Evolutionary conservation across 1,139 yeast genomes (phyloP).

Genomic region (Lizanozyma gosingica): DNA sequence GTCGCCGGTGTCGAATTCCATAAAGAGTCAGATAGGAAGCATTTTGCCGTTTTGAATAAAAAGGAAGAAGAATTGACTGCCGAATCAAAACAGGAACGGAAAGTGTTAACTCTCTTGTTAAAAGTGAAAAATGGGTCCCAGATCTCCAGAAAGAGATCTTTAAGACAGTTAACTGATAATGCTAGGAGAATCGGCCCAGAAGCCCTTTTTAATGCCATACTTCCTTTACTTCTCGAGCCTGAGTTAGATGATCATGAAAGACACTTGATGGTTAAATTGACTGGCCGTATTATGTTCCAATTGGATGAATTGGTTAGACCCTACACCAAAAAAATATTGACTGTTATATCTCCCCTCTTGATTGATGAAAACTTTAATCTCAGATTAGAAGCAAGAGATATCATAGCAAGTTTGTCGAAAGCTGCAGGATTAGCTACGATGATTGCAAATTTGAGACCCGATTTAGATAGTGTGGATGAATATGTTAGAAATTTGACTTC

Average conservation of each 20-base stretch:
- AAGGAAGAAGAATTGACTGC: constrained; percentile 22
- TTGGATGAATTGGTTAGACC: constrained; percentile 64
- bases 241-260: constrained; percentile 75
- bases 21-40: constrained; percentile 62
- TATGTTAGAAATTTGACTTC: constrained; percentile 72
- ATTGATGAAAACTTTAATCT: constrained; percentile 72
- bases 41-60: constrained; percentile 52
- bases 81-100: constrained; percentile 52
- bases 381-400: constrained; percentile 72
- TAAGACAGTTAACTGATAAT: constrained; percentile 58
- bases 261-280: constrained; percentile 67
- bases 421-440: constrained; percentile 80
- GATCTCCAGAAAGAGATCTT: constrained; percentile 55
- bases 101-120: constrained; percentile 55
- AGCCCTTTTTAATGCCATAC: constrained; percentile 53
- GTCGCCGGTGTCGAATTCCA: constrained; percentile 56
- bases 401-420: constrained; percentile 63
- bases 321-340: constrained; percentile 60
- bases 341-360: constrained; percentile 70
- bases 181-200: constrained; percentile 65
- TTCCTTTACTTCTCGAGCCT: constrained; percentile 70
- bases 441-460: constrained; percentile 71
- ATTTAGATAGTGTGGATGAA: constrained; percentile 77
- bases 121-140: constrained; percentile 75
- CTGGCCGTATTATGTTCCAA: constrained; percentile 60